Evolutionary conservation across 2,329 filamentous ascomycete species (phyloP).

Genomic region (Cytospora mali): DNA sequence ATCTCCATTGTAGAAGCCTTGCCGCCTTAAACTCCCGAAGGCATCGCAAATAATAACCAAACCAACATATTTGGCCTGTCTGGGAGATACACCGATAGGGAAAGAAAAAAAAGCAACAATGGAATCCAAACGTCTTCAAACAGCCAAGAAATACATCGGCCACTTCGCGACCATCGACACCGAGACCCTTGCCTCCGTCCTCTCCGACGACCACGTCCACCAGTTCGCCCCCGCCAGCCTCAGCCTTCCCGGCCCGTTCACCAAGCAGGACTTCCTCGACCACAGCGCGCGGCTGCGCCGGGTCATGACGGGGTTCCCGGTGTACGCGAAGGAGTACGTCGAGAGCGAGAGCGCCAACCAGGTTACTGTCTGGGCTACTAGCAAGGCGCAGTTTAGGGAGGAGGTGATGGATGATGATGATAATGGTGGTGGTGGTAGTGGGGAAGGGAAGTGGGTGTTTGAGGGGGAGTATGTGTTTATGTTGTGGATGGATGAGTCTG

Average conservation of each 20-base stretch:
- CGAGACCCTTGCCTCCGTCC: constrained; percentile 8
- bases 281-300: constrained; percentile 10
- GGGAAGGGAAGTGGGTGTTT: constrained; percentile 11
- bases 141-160: constrained; percentile 16
- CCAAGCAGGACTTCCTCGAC: constrained; percentile 2
- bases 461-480: constrained; percentile 25
- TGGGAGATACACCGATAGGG: background rate
- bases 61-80: background rate
- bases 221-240: constrained; percentile 17
- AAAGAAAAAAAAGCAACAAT: background rate
- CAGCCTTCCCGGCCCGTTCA: background rate
- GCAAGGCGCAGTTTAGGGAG: constrained; percentile 3
- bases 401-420: background rate
- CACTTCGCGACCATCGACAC: constrained; percentile 17
- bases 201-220: constrained; percentile 14
- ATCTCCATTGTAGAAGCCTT: background rate
- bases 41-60: background rate
- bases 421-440: background rate
- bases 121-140: constrained; percentile 17
- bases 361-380: constrained; percentile 25
- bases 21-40: background rate
- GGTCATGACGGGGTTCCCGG: constrained; percentile 18
- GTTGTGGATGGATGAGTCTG: constrained; percentile 23
- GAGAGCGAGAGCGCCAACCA: constrained; percentile 26
- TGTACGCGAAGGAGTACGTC: constrained; percentile 4